phyloP scores from a whole-genome alignment of 2,329 filamentous ascomycete genomes.

The Beauveria varroae region DNA sequence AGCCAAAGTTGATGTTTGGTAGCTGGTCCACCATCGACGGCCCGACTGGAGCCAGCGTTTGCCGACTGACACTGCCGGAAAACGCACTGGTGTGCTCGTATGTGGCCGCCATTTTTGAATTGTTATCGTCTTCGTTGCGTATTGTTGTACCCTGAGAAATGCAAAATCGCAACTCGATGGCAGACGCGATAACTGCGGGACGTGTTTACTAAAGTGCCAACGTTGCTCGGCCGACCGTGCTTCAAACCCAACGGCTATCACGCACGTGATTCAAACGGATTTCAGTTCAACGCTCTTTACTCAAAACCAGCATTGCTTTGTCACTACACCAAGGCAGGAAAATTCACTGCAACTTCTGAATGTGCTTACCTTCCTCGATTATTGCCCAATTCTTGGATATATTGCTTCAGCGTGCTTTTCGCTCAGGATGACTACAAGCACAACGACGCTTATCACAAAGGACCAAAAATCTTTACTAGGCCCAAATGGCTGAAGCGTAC shows the following conservation, averaged over 20 bases:
- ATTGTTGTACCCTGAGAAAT: background rate
- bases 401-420: background rate
- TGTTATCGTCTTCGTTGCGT: background rate
- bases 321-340: background rate
- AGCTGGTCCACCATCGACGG: conserved; percentile 70
- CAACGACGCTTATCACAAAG: conserved; percentile 18
- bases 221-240: conserved; percentile 24
- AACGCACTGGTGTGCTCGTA: conserved; percentile 64
- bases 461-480: conserved; percentile 24
- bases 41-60: conserved; percentile 48
- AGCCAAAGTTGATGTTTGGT: conserved; percentile 88
- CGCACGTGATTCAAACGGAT: conserved; percentile 10
- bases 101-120: conserved; percentile 43
- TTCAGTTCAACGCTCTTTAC: background rate
- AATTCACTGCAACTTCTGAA: background rate
- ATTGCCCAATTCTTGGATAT: background rate
- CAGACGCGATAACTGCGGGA: background rate
- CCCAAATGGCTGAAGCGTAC: conserved; percentile 31
- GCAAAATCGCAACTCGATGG: background rate
- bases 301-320: background rate
- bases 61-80: conserved; percentile 54
- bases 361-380: background rate
- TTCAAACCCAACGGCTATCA: background rate
- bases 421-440: conserved; percentile 27
- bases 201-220: conserved; percentile 15